Conservation (phyloP, 1,139 yeast species). For the Suhomyces choctaworum region DNA sequence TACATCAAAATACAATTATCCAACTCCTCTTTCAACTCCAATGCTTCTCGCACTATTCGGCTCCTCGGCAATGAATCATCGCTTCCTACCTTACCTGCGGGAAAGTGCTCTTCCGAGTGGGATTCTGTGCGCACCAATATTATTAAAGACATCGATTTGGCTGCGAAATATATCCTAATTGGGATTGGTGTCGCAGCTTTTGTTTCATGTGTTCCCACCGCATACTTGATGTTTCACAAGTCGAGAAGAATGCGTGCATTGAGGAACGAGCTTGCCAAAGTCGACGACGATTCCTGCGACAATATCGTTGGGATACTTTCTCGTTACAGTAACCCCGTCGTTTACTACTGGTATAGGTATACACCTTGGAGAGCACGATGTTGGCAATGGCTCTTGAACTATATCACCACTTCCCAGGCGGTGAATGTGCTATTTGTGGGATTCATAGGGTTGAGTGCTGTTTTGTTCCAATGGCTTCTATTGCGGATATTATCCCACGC, state of each 20-base stretch:
- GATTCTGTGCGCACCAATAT: background rate
- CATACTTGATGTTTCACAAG: constrained; percentile 43
- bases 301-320: too few relatives aligned
- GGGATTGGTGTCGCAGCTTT: constrained; percentile 34
- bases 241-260: constrained; percentile 49
- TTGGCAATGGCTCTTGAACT: constrained; percentile 49
- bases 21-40: constrained; percentile 11
- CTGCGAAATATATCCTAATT: constrained; percentile 40
- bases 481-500: constrained; percentile 25
- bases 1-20: constrained; percentile 8
- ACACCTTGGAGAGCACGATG: constrained; percentile 2
- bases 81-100: constrained; percentile 34
- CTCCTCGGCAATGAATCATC: constrained; percentile 27
- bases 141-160: constrained; percentile 31
- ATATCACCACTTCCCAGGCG: constrained; percentile 50
- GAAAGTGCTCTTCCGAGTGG: background rate
- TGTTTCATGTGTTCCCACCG: constrained; percentile 37
- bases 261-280: constrained; percentile 23
- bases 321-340: constrained; percentile 20
- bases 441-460: constrained; percentile 47
- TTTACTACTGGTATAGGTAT: constrained; percentile 17
- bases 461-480: constrained; percentile 49
- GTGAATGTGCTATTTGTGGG: constrained; percentile 46
- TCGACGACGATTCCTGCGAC: too few relatives aligned
- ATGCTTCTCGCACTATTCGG: constrained; percentile 1